phyloP scores from a whole-genome alignment of 106 monocot species.

The Agapanthus africanus region DNA sequence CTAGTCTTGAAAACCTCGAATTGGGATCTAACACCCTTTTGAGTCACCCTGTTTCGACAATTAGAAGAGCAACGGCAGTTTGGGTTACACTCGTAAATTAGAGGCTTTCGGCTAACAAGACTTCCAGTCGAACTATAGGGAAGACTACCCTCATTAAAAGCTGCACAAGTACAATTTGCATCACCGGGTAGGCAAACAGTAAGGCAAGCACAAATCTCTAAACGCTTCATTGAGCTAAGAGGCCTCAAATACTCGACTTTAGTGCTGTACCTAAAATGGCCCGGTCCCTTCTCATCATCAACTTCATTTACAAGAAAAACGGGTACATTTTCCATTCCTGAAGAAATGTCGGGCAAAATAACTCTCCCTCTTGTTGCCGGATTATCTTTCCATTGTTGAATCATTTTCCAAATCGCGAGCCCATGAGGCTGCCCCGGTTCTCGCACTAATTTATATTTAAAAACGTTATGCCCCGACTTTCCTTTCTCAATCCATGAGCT shows the following conservation, averaged over 20 bases:
- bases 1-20: constrained; percentile 79
- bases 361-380: constrained; percentile 42
- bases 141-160: constrained; percentile 47
- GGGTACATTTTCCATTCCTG: constrained; percentile 47
- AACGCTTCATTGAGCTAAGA: constrained; percentile 15
- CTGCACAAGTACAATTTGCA: constrained; percentile 42
- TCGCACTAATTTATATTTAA: constrained; percentile 63
- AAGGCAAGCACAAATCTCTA: constrained; percentile 43
- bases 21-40: constrained; percentile 45
- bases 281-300: constrained; percentile 45
- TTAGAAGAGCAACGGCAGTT: constrained; percentile 40
- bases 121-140: constrained; percentile 54
- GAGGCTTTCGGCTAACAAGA: constrained; percentile 51
- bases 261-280: constrained; percentile 44
- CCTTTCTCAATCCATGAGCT: constrained; percentile 57
- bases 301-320: constrained; percentile 73
- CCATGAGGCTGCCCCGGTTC: constrained; percentile 60
- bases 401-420: constrained; percentile 49
- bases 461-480: constrained; percentile 58
- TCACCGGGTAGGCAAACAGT: constrained; percentile 55
- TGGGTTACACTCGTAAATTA: constrained; percentile 59
- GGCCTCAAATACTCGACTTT: constrained; percentile 22
- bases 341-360: constrained; percentile 49
- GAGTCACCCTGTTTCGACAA: constrained; percentile 60
- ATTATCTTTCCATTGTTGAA: constrained; percentile 54